These are phyloP conservation scores for Cylindrotheca closterium DNA, from an alignment of 108 stramenopile genomes.

Conservation along the genomic window DNA sequence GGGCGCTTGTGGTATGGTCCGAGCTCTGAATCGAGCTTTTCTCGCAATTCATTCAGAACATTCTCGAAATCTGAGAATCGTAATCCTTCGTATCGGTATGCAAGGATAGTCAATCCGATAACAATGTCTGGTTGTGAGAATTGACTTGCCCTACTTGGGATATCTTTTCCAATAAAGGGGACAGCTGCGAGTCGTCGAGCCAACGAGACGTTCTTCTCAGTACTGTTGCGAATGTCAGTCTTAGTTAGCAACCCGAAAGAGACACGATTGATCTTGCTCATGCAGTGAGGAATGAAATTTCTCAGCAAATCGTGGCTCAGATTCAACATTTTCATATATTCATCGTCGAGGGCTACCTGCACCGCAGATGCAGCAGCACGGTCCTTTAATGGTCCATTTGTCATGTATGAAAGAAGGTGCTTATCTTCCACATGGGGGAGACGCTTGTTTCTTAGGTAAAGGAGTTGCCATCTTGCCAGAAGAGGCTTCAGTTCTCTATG, in stretches of 20 bases:
- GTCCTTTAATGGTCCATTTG: conserved; percentile 83
- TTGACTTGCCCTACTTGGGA: conserved; percentile 95
- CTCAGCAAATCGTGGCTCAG: conserved; percentile 91
- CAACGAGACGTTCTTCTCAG: conserved; percentile 85
- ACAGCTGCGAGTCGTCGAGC: conserved; percentile 93
- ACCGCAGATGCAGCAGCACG: conserved; percentile 77
- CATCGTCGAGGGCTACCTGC: conserved; percentile 91
- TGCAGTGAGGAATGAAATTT: conserved; percentile 89
- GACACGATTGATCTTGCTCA: conserved; percentile 98
- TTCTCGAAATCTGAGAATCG: conserved; percentile 89
- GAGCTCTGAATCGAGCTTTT: conserved; percentile 92
- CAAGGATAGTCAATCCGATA: conserved; percentile 95
- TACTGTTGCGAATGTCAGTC: conserved; percentile 64
- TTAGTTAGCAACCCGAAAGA: conserved; percentile 89
- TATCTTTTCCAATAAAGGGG: conserved; percentile 99
- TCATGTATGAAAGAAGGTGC: conserved; percentile 91
- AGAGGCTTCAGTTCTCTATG: conserved; percentile 83
- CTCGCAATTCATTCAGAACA: conserved; percentile 84
- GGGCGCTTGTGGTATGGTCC: conserved; percentile 96
- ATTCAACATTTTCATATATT: conserved; percentile 98
- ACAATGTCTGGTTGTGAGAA: conserved; percentile 99
- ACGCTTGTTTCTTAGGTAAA: conserved; percentile 90
- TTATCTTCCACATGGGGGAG: conserved; percentile 90
- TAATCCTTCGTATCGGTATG: conserved; percentile 97
- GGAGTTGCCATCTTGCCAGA: conserved; percentile 94